Evolutionary conservation across 345 rosid species (phyloP).

Genomic region (Gossypium mustelinum): DNA sequence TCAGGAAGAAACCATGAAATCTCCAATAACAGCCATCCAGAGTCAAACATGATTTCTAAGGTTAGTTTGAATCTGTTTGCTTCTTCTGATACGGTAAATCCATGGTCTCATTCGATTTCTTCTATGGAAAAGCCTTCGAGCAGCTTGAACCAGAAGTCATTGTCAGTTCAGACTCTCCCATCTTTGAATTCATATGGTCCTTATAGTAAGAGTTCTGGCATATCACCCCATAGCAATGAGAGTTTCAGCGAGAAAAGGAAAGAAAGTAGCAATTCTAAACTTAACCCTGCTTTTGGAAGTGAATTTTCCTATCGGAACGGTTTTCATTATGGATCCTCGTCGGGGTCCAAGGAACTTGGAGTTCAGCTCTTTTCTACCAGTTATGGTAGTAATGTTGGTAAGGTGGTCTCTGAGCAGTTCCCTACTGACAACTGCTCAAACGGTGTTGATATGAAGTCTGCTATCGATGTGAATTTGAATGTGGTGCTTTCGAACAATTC

Average conservation of each 20-base stretch:
- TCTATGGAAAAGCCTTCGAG: slow-evolving; percentile 49
- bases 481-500: slow-evolving; percentile 36
- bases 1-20: slow-evolving; percentile 39
- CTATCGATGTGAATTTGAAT: slow-evolving; percentile 49
- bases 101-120: slow-evolving; percentile 52
- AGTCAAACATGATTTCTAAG: slow-evolving; percentile 45
- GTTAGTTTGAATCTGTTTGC: slow-evolving; percentile 32
- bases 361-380: slow-evolving; percentile 24
- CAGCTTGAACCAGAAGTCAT: slow-evolving; percentile 52
- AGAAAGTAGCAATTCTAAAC: slow-evolving; percentile 35
- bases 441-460: slow-evolving; percentile 29
- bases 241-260: slow-evolving; percentile 52
- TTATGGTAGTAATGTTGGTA: slow-evolving; percentile 26
- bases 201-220: slow-evolving; percentile 36
- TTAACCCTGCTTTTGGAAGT: slow-evolving; percentile 40
- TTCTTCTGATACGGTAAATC: slow-evolving; percentile 41
- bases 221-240: slow-evolving; percentile 48
- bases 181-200: slow-evolving; percentile 46
- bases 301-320: slow-evolving; percentile 49
- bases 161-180: slow-evolving; percentile 46
- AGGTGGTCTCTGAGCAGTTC: slow-evolving; percentile 26
- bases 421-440: slow-evolving; percentile 23
- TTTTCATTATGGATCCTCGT: slow-evolving; percentile 45
- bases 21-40: slow-evolving; percentile 38
- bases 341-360: slow-evolving; percentile 43